Percentiles rank a stretch among this genome's conserved stretches.
phyloP scores from a whole-genome alignment of 768 basidiomycete species.

The Leccinum rimulosum region DNA sequence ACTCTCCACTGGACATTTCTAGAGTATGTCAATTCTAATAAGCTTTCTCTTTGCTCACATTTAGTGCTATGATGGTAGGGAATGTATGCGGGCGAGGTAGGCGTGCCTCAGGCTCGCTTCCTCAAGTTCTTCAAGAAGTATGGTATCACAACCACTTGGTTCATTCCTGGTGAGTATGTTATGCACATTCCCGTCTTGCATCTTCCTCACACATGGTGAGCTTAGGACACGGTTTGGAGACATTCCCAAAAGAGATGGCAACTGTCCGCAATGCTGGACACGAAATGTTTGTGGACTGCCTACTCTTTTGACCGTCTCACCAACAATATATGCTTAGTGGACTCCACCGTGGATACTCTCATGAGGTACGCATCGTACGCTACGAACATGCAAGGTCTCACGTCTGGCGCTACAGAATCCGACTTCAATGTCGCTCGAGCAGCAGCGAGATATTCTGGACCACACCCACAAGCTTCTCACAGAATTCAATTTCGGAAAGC shows the following conservation, averaged over 20 bases:
- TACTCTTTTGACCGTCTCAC: neutral
- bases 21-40: constrained; percentile 34
- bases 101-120: constrained; percentile 49
- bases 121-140: constrained; percentile 73
- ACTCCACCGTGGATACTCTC: constrained; percentile 62
- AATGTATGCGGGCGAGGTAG: constrained; percentile 76
- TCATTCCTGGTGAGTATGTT: constrained; percentile 55
- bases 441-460: constrained; percentile 70
- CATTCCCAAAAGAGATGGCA: constrained; percentile 69
- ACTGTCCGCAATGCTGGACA: constrained; percentile 71
- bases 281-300: constrained; percentile 48
- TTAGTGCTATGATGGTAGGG: constrained; percentile 35
- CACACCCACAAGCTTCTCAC: constrained; percentile 65
- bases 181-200: neutral
- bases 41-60: neutral
- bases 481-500: constrained; percentile 56
- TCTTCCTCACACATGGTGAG: neutral
- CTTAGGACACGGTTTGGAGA: constrained; percentile 68
- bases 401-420: constrained; percentile 46
- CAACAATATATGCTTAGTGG: constrained; percentile 38
- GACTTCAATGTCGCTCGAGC: constrained; percentile 52
- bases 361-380: constrained; percentile 43
- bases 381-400: neutral
- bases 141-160: constrained; percentile 68
- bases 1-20: constrained; percentile 68